Conservation (phyloP, 1,284 basidiomycete genomes). For the Fistulinella cinereoalba region DNA sequence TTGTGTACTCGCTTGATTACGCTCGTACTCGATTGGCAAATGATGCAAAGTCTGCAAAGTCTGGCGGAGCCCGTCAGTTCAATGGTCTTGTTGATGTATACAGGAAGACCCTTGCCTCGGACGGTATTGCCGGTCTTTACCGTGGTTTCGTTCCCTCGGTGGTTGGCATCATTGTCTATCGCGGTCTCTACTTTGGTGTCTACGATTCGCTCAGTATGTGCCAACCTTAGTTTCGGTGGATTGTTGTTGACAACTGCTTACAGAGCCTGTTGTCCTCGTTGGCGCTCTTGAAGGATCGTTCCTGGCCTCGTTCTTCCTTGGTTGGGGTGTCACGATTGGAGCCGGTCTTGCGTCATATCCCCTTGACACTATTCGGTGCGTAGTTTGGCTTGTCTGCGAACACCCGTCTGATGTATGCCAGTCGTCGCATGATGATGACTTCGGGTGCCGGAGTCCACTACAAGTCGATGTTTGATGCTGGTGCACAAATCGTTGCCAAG, state of each 20-base stretch:
- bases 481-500: constrained; percentile 82
- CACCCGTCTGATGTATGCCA: constrained; percentile 28
- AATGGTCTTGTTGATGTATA: constrained; percentile 95
- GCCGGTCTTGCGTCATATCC: constrained; percentile 95
- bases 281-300: constrained; percentile 88
- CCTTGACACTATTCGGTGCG: constrained; percentile 87
- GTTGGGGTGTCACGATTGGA: constrained; percentile 94
- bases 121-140: constrained; percentile 89
- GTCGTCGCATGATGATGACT: constrained; percentile 97
- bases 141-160: constrained; percentile 95
- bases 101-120: constrained; percentile 87
- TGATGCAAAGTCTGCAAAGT: constrained; percentile 91
- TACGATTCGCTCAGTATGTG: constrained; percentile 87
- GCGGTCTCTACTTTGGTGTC: constrained; percentile 94
- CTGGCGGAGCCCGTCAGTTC: constrained; percentile 91
- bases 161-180: constrained; percentile 94
- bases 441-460: constrained; percentile 83
- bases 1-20: constrained; percentile 97
- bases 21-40: constrained; percentile 98
- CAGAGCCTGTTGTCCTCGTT: constrained; percentile 89
- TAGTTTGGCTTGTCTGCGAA: constrained; percentile 13
- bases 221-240: not conserved
- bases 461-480: constrained; percentile 90
- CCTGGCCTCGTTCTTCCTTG: constrained; percentile 87
- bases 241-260: constrained; percentile 14